Evolutionary conservation across 306 rosid species (phyloP), one percentile per base, ranked within the genome.

Genomic region (Quercus suber): DNA sequence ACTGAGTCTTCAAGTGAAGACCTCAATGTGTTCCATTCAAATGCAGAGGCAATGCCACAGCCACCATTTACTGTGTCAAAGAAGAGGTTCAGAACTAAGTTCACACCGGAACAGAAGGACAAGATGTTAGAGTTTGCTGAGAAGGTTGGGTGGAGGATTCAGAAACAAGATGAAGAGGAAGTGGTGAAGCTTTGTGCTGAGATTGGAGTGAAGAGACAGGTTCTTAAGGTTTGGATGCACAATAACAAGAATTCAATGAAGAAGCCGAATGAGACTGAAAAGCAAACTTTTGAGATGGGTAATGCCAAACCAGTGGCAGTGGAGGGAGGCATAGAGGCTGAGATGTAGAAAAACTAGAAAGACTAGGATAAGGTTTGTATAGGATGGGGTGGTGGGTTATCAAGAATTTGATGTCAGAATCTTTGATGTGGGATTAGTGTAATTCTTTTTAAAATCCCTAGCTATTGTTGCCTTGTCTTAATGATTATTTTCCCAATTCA

Each of bases 141-240:
- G 88, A 74, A 65, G n/a, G 80, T 85, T 2, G 90, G 82, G 68
- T 87, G 90, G 90, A 82, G 89, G 73, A 30, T 87, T 49, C 88
- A 87, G 76, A 87, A 87, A 78, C 89, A 87, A 41, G 85, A 87
- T 21, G 89, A 87, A 73, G 83, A 82, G 9, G 87, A 79, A 15
- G 87, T 87, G 12, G 90, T 77, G 68, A 77, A 77, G 82, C 77
- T 87, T 56, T 87, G 90, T 27, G 68, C 78, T 5, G 90, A 87
- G 74, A 80, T 87, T 31, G 90, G 90, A 20, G 83, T 87, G 30
- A 82, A 55, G 77, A 78, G 90, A 25, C 89, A 78, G 75, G 90
- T 87, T 14, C 83, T 87, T 4, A 87, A 86, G 69, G 90, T 87
- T 18, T 87, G 90, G 90, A 87, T 87, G 90, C 90, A 87, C 20